phyloP scores from a whole-genome alignment of 2,329 filamentous ascomycete genomes.

The Colletotrichum musae region DNA sequence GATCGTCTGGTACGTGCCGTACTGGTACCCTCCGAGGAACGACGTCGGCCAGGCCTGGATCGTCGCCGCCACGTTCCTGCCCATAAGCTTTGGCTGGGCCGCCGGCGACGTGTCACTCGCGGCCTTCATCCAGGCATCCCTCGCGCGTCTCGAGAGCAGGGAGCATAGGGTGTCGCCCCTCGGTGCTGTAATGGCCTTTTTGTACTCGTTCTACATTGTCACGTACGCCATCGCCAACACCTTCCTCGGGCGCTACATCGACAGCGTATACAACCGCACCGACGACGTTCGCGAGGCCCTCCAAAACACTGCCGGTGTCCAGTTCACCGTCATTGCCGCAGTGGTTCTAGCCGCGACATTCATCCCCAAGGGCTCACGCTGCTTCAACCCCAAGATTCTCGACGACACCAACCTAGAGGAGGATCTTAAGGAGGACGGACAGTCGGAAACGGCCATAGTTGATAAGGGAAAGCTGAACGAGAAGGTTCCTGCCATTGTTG shows the following conservation, averaged over 20 bases:
- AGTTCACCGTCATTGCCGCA: constrained; percentile 60
- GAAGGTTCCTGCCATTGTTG: constrained; percentile 1
- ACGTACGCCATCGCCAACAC: constrained; percentile 61
- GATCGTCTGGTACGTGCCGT: constrained; percentile 64
- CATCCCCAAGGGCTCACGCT: constrained; percentile 59
- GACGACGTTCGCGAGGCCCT: constrained; percentile 55
- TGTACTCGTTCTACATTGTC: constrained; percentile 65
- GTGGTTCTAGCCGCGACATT: constrained; percentile 61
- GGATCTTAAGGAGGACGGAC: neutral
- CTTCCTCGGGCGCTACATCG: constrained; percentile 61
- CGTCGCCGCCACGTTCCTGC: constrained; percentile 53
- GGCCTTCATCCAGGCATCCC: constrained; percentile 65
- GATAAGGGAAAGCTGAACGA: neutral
- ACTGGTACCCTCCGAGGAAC: constrained; percentile 57
- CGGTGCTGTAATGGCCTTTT: constrained; percentile 66
- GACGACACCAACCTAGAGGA: constrained; percentile 54
- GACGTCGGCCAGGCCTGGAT: constrained; percentile 58
- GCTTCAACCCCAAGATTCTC: constrained; percentile 60
- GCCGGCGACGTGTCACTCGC: constrained; percentile 65
- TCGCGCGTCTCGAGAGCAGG: constrained; percentile 60
- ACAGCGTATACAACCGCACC: constrained; percentile 52
- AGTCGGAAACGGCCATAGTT: neutral
- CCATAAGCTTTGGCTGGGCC: constrained; percentile 65
- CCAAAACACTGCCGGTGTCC: constrained; percentile 60
- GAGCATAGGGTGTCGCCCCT: constrained; percentile 62